Evolutionary conservation across 192 early-diverging fungal genomes (phyloP), one percentile per base, ranked within the genome.

Genomic region (Martensiomyces pterosporus): DNA sequence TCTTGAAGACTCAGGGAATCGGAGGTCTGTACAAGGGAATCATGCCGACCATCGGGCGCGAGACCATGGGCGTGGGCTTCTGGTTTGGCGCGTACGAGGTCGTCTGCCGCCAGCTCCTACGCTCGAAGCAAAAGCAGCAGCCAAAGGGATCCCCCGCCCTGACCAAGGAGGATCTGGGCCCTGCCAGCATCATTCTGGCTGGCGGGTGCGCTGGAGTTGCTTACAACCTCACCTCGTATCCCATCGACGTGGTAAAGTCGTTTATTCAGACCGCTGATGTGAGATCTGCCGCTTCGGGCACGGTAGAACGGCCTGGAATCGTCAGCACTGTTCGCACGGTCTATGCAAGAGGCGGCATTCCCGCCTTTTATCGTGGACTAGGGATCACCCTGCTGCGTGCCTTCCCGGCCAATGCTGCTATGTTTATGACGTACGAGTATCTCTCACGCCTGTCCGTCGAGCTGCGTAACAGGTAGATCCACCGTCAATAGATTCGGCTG

Each of bases 11-110:
- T 4, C 59, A 85, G 42, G 86, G 86, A 5, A 18, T 89, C 12
- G 39, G 37, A 0, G 70, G 55, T 12, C 40, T 78, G 13, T 76
- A 72, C 48, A 63, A 50, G 48, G 79, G 76, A 3, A 64, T 70
- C 25, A 22, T 47, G 7, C 69, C 66, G 0, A 99, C 94, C 1
- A 75, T 95, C 34, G 66, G 94, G 17, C 83, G 94, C 19, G 96
- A 99, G 64, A 79, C 83, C 1, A 79, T 85, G 24, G 96, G 94
- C n/a, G 89, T 93, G 18, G 92, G 83, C 9, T 87, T 85, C 19
- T 99, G 96, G 96, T 99, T 99, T 55, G 94, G 96, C 50, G 79
- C 85, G 1, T 99, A 99, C 51, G 96, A 99, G 67, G 58, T 82
- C 26, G 77, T 85, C 2, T 81, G 84, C 44, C 62, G 62, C 14